Evolutionary conservation across 306 rosid genomes (phyloP), one percentile per base, ranked within the genome.

Genomic region (Carpinus viminea): DNA sequence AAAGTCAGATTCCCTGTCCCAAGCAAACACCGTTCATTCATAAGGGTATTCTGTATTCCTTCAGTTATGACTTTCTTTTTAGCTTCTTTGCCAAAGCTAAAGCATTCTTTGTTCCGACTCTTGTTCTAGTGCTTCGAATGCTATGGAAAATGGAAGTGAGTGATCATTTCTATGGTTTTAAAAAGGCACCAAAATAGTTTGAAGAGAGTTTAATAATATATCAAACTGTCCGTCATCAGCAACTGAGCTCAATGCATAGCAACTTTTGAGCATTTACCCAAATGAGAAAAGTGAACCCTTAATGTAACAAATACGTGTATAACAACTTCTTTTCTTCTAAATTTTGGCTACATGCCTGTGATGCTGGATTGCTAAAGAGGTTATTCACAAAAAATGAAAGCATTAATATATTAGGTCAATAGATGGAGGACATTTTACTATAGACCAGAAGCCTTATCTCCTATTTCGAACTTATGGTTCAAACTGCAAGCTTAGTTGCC

Each of bases 1-100:
- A 75, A 70, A 74, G 66, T 81, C 78, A 87, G 76, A 75, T 82
- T 78, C 28, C 68, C 36, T 43, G 69, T 51, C 46, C 68, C 38
- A 45, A 76, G 34, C 57, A 38, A 66, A 66, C 50, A 38, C 9
- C 21, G 1, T 66, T 36, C 10, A 41, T 11, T 66, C 50, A 38
- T 36, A 38, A 38, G 38, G 3, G 17, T 66, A 66, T 66, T 66
- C 43, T 1, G 17, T 66, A 66, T 66, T 66, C 43, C 48, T 38
- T 38, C 50, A 17, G 48, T 38, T 66, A 18, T 0, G 3, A 36
- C 7, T 65, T 4, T 7, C 38, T 41, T 65, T 31, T 5, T 12
- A 46, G 52, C 16, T 59, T 41, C 50, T 41, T n/a, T 8, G 15
- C 71, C 26, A 3, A 11, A 8, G 38, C 71, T 18, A 38, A 48